These are phyloP conservation scores for Thelonectria blattea DNA, from an alignment of 2,329 filamentous ascomycete species.

Conservation along the genomic window DNA sequence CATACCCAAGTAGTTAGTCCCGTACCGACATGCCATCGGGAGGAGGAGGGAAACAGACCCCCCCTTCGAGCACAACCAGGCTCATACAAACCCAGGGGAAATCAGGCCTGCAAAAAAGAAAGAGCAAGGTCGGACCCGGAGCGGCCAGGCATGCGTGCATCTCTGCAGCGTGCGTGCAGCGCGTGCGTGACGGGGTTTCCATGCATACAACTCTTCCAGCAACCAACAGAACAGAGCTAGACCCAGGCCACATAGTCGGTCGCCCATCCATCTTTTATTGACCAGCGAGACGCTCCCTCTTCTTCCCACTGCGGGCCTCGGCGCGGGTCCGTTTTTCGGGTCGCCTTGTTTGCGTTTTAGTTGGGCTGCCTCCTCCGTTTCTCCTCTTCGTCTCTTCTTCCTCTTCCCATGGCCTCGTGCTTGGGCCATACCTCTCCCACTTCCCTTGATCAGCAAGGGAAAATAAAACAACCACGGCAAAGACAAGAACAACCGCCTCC, in stretches of 20 bases:
- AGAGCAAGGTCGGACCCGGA: not conserved
- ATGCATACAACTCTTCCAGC: constrained; percentile 21
- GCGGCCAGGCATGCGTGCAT: not conserved
- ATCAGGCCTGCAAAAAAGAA: not conserved
- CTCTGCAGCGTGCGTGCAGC: too few relatives aligned
- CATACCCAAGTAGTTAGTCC: too few relatives aligned
- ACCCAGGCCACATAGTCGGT: constrained; percentile 32
- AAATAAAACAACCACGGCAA: constrained; percentile 8
- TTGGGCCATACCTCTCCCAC: constrained; percentile 27
- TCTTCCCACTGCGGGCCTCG: constrained; percentile 41
- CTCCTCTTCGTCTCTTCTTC: not conserved
- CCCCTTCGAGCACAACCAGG: too few relatives aligned
- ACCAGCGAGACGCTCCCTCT: constrained; percentile 33
- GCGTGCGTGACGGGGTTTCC: constrained; percentile 16
- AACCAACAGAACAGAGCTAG: constrained; percentile 14
- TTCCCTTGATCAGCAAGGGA: constrained; percentile 9
- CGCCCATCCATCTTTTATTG: constrained; percentile 37
- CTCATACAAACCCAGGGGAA: too few relatives aligned
- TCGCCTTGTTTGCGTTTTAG: constrained; percentile 17
- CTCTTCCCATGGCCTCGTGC: not conserved
- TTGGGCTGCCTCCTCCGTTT: not conserved
- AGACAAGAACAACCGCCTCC: constrained; percentile 22
- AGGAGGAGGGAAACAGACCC: too few relatives aligned
- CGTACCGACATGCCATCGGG: too few relatives aligned
- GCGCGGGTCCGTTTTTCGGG: constrained; percentile 18